Evolutionary conservation across 225 moss, liverwort and hornwort species (phyloP).

Genomic region (Bryum argenteum): DNA sequence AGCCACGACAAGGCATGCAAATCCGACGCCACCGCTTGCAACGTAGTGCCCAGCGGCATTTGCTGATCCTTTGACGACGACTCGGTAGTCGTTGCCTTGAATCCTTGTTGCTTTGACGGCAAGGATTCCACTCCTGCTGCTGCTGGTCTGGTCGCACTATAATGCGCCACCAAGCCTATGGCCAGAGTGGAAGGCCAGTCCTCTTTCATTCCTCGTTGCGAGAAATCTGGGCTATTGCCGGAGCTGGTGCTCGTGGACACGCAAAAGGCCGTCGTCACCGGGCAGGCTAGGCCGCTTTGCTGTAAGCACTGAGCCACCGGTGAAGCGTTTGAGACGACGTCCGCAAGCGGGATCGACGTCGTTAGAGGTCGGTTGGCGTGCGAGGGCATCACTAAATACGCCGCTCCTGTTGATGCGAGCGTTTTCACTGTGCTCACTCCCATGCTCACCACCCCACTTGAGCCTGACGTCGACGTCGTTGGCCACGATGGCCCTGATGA

Average conservation of each 20-base stretch:
- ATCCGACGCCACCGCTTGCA: conserved; percentile 76
- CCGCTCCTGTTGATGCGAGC: conserved; percentile 68
- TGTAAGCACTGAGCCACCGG: conserved; percentile 64
- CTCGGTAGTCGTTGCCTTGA: conserved; percentile 27
- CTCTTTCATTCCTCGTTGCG: conserved; percentile 74
- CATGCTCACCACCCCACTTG: conserved; percentile 50
- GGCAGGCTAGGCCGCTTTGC: conserved; percentile 62
- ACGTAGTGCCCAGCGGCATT: not conserved
- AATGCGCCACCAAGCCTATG: conserved; percentile 79
- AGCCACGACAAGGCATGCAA: conserved; percentile 94
- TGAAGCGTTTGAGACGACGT: conserved; percentile 34
- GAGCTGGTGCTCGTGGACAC: conserved; percentile 64
- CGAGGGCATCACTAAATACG: conserved; percentile 73
- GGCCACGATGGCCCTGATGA: conserved; percentile 64
- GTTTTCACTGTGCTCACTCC: conserved; percentile 75
- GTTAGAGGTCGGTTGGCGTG: conserved; percentile 45
- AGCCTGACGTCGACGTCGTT: conserved; percentile 60
- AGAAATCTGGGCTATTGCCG: conserved; percentile 47
- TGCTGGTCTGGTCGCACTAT: conserved; percentile 45
- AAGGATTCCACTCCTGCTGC: not conserved
- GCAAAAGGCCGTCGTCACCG: conserved; percentile 73
- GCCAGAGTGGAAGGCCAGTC: conserved; percentile 95
- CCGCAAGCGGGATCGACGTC: conserved; percentile 37
- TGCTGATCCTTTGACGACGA: conserved; percentile 44
- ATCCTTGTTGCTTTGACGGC: not conserved